These are phyloP conservation scores for Diutina mesorugosa DNA, from an alignment of 1,139 yeast species.

Conservation along the genomic window DNA sequence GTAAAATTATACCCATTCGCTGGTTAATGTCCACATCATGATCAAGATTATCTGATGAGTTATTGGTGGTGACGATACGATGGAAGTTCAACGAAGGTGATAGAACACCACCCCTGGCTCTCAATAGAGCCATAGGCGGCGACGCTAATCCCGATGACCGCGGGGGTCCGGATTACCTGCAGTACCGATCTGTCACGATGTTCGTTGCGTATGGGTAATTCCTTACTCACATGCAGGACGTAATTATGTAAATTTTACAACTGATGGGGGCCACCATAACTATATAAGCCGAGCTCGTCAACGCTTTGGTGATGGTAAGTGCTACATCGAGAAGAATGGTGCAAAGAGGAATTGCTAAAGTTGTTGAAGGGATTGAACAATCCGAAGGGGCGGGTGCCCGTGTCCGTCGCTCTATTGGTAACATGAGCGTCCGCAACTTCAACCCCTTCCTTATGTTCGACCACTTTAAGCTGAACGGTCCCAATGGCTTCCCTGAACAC, in stretches of 20 bases:
- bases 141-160: not conserved
- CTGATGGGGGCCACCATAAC: not conserved
- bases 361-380: constrained; percentile 33
- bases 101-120: not conserved
- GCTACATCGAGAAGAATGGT: not conserved
- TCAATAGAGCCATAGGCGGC: not conserved
- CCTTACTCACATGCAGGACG: not conserved
- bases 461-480: constrained; percentile 42
- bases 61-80: no score
- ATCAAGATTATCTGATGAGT: not conserved
- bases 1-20: no score
- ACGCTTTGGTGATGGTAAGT: not conserved
- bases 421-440: constrained; percentile 52
- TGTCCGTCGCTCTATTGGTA: constrained; percentile 76
- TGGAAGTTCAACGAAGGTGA: no score
- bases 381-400: constrained; percentile 83
- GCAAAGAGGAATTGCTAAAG: not conserved
- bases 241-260: not conserved
- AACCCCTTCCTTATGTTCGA: constrained; percentile 80
- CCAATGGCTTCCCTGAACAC: constrained; percentile 78
- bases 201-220: not conserved
- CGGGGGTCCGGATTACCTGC: not conserved
- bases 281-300: not conserved
- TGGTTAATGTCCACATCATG: no score
- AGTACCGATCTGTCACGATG: not conserved